These are phyloP conservation scores for Ilex asprella DNA, from an alignment of 257 asterid species.

Conservation along the genomic window DNA sequence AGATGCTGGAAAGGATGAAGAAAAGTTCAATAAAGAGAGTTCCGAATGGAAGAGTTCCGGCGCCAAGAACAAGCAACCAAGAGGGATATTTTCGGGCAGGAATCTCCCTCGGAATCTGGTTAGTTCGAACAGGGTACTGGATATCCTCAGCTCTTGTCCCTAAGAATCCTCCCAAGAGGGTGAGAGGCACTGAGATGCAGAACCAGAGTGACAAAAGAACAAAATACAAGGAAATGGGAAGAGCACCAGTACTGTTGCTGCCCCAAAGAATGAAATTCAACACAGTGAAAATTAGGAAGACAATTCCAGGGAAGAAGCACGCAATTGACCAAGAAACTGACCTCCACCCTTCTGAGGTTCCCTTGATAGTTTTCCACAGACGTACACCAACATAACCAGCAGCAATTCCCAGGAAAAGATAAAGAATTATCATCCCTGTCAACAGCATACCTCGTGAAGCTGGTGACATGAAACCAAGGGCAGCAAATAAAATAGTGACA, in stretches of 20 bases:
- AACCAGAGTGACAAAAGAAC: conserved; percentile 68
- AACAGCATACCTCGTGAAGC: conserved; percentile 86
- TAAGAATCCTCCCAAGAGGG: conserved; percentile 69
- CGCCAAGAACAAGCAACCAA: conserved; percentile 86
- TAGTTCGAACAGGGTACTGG: conserved; percentile 65
- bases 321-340: conserved; percentile 72
- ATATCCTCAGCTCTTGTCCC: conserved; percentile 66
- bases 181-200: conserved; percentile 83
- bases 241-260: conserved; percentile 77
- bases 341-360: conserved; percentile 67
- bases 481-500: conserved; percentile 71
- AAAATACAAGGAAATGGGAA: conserved; percentile 68
- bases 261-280: conserved; percentile 85
- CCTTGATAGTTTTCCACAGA: conserved; percentile 63
- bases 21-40: conserved; percentile 84
- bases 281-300: conserved; percentile 55
- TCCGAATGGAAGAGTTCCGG: conserved; percentile 89
- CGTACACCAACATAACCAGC: conserved; percentile 71
- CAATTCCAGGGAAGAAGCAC: conserved; percentile 81
- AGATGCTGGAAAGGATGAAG: conserved; percentile 80
- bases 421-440: conserved; percentile 77
- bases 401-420: conserved; percentile 71
- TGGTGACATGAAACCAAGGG: conserved; percentile 85
- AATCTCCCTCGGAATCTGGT: conserved; percentile 81
- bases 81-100: conserved; percentile 74